phyloP scores from a whole-genome alignment of 306 rosid species.

The Albizia julibrissin region DNA sequence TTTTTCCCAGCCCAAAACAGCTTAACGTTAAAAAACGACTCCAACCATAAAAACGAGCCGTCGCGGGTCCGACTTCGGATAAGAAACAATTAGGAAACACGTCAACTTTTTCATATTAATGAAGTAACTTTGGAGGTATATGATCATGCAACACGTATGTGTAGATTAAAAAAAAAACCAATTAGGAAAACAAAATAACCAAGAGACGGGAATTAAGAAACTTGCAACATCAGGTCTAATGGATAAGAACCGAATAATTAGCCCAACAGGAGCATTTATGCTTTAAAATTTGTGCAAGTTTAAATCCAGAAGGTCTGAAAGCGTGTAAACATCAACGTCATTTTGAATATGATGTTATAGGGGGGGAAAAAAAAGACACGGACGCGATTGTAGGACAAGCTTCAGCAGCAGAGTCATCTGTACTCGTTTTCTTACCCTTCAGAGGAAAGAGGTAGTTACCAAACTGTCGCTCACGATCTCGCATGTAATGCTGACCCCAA shows the following conservation, averaged over 20 bases:
- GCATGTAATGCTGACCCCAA: conserved; percentile 54
- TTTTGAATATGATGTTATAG: conserved; percentile 6
- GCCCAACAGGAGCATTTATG: conserved; percentile 15
- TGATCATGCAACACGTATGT: too few relatives aligned
- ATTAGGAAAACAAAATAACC: background rate
- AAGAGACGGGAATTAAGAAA: background rate
- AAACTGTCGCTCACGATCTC: conserved; percentile 30
- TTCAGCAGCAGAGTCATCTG: conserved; percentile 32
- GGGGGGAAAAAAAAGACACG: background rate
- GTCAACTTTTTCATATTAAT: too few relatives aligned
- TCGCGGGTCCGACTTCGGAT: too few relatives aligned
- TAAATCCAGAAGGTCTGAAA: conserved; percentile 2
- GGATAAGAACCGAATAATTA: background rate
- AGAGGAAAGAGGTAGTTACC: conserved; percentile 26
- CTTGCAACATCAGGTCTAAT: conserved; percentile 18
- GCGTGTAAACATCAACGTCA: conserved; percentile 28
- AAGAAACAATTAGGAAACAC: too few relatives aligned
- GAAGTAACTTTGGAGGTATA: background rate
- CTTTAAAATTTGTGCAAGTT: background rate
- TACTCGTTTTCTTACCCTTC: conserved; percentile 20
- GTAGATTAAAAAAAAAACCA: background rate
- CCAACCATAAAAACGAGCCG: too few relatives aligned
- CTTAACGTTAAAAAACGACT: too few relatives aligned
- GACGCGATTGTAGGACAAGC: conserved; percentile 25
- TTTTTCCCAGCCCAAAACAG: too few relatives aligned